Conservation (phyloP, 2,329 filamentous ascomycete genomes). For the Rutstroemia sydowiana region DNA sequence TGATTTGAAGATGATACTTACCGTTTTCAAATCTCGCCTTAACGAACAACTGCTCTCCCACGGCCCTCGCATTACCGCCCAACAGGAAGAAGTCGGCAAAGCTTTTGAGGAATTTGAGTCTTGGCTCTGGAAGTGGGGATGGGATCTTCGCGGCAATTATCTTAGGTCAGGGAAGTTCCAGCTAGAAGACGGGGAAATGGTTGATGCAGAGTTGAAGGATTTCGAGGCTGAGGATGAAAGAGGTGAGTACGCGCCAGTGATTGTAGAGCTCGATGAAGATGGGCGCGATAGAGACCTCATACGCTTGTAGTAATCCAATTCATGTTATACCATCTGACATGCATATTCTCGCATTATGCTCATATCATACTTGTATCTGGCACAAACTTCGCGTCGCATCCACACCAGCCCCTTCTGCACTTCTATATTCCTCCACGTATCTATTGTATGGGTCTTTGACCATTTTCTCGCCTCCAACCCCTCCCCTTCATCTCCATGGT, state of each 20-base stretch:
- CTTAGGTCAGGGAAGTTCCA: constrained; percentile 41
- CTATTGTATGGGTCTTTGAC: too few relatives aligned
- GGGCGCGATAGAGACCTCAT: constrained; percentile 29
- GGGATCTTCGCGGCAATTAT: constrained; percentile 48
- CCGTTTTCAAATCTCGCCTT: constrained; percentile 47
- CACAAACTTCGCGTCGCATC: too few relatives aligned
- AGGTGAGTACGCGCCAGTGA: constrained; percentile 30
- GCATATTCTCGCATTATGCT: background rate
- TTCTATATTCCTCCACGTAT: too few relatives aligned
- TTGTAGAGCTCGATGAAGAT: constrained; percentile 29
- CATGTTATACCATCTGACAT: background rate
- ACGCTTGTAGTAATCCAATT: constrained; percentile 17
- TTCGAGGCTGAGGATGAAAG: constrained; percentile 44
- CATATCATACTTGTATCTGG: background rate
- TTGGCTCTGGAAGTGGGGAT: constrained; percentile 42
- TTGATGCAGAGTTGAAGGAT: constrained; percentile 41
- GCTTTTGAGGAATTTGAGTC: constrained; percentile 44
- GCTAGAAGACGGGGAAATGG: constrained; percentile 44
- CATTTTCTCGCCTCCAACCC: too few relatives aligned
- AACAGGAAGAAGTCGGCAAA: constrained; percentile 38
- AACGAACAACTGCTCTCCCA: constrained; percentile 38
- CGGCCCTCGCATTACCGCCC: constrained; percentile 30
- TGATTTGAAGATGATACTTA: constrained; percentile 41
- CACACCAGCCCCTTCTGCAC: too few relatives aligned
- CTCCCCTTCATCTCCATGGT: background rate